phyloP scores from a whole-genome alignment of 352 stramenopile genomes.

The Poterioochromonas sp. region DNA sequence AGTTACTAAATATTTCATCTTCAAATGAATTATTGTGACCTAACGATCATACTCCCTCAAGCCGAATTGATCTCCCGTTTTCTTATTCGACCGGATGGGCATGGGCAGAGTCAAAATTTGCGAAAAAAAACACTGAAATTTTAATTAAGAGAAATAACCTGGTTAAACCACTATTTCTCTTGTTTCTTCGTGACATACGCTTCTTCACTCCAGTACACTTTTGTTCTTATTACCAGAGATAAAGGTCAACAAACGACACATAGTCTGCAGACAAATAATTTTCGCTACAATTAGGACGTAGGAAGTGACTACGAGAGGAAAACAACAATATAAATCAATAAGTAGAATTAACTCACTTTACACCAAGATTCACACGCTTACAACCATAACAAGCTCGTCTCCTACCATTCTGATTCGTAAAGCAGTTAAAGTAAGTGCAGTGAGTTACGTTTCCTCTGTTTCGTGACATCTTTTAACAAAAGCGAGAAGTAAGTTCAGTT shows the following conservation, averaged over 20 bases:
- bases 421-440: too few relatives aligned
- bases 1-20: too few relatives aligned
- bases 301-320: slow-evolving; percentile 3
- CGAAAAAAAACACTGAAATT: slow-evolving; percentile 1
- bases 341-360: too few relatives aligned
- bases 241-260: slow-evolving; percentile 2
- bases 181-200: slow-evolving; percentile 6
- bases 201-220: slow-evolving; percentile 6
- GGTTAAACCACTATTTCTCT: slow-evolving; percentile 11
- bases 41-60: too few relatives aligned
- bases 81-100: slow-evolving; percentile 4
- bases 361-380: too few relatives aligned
- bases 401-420: too few relatives aligned
- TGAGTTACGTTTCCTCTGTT: too few relatives aligned
- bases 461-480: too few relatives aligned
- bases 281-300: slow-evolving; percentile 5
- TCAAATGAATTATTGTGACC: too few relatives aligned
- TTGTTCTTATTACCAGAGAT: not conserved
- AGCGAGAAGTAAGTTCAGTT: too few relatives aligned
- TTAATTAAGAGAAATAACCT: slow-evolving; percentile 2
- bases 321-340: slow-evolving; percentile 13
- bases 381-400: too few relatives aligned
- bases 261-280: too few relatives aligned
- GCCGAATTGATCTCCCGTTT: slow-evolving; percentile 13
- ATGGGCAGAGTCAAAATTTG: slow-evolving; percentile 4